Evolutionary conservation across 2,329 filamentous ascomycete genomes (phyloP).

Genomic region (Aspergillus vadensis): DNA sequence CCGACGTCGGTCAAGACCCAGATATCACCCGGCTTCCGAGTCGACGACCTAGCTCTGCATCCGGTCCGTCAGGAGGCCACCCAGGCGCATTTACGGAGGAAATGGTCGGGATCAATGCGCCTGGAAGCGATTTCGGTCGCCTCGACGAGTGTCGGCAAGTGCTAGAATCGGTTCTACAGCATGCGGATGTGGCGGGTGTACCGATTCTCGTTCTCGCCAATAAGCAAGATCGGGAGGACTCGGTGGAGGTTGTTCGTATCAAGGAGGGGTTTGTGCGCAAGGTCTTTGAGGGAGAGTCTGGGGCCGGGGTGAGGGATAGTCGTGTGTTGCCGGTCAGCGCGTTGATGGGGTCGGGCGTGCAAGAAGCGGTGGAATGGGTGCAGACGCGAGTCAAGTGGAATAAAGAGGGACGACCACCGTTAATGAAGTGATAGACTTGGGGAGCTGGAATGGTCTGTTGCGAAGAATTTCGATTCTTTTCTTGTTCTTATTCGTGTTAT

Average conservation of each 20-base stretch:
- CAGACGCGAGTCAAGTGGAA: conserved; percentile 93
- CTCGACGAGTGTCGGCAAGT: conserved; percentile 88
- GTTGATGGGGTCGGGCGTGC: conserved; percentile 77
- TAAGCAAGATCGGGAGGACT: conserved; percentile 97
- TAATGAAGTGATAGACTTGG: conserved; percentile 72
- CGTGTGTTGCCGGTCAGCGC: conserved; percentile 89
- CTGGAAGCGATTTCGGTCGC: conserved; percentile 50
- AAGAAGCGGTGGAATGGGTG: conserved; percentile 96
- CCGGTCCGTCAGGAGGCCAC: conserved; percentile 21
- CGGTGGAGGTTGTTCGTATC: conserved; percentile 93
- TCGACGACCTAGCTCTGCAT: conserved; percentile 31
- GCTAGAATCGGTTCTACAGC: conserved; percentile 84
- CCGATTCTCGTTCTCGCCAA: conserved; percentile 91
- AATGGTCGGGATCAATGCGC: conserved; percentile 39
- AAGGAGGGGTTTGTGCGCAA: conserved; percentile 95
- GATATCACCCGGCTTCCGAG: conserved; percentile 58
- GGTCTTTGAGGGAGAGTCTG: conserved; percentile 93
- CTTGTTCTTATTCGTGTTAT: not conserved
- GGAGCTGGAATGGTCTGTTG: not conserved
- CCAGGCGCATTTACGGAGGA: conserved; percentile 34
- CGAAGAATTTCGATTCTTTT: not conserved
- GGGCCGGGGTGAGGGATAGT: conserved; percentile 81
- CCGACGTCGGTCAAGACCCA: conserved; percentile 81
- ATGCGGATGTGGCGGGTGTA: conserved; percentile 86
- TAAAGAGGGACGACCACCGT: conserved; percentile 85